Conservation (phyloP, 2,329 filamentous ascomycete species). For the Nothophaeocryptopus gaeumannii region DNA sequence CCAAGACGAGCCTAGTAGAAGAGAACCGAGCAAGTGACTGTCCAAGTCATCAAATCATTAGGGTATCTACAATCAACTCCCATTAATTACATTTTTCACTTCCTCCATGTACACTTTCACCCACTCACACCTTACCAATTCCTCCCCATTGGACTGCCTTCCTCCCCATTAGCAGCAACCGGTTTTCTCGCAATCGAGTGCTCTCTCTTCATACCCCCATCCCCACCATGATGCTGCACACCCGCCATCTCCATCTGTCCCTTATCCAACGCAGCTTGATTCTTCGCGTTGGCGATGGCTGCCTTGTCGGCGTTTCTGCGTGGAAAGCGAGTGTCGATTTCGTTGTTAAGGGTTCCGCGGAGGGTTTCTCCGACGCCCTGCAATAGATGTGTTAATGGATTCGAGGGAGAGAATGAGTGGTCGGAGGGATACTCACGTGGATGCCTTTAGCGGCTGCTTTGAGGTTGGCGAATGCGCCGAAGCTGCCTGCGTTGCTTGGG, state of each 20-base stretch:
- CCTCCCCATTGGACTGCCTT: too few relatives aligned
- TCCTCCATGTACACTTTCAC: too few relatives aligned
- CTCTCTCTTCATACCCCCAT: conserved; percentile 15
- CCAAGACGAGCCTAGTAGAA: too few relatives aligned
- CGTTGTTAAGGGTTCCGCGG: conserved; percentile 33
- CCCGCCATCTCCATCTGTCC: conserved; percentile 29
- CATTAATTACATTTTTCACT: too few relatives aligned
- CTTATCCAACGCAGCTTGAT: conserved; percentile 25
- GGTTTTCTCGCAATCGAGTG: conserved; percentile 10
- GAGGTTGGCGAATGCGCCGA: conserved; percentile 24
- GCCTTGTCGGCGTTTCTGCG: conserved; percentile 30
- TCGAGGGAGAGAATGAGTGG: not conserved
- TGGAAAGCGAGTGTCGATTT: conserved; percentile 31
- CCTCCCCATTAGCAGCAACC: not conserved
- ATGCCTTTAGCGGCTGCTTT: conserved; percentile 33
- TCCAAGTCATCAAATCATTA: too few relatives aligned
- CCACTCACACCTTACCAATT: too few relatives aligned
- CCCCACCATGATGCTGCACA: conserved; percentile 15
- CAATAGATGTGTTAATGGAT: conserved; percentile 7
- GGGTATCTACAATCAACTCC: too few relatives aligned
- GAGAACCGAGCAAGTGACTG: too few relatives aligned
- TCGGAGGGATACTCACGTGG: conserved; percentile 26
- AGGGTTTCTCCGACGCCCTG: conserved; percentile 36
- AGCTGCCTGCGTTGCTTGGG: not conserved
- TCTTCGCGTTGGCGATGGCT: conserved; percentile 28